These are phyloP conservation scores for Chrysoporthe cubensis DNA, from an alignment of 2,329 filamentous ascomycete genomes.

Conservation along the genomic window DNA sequence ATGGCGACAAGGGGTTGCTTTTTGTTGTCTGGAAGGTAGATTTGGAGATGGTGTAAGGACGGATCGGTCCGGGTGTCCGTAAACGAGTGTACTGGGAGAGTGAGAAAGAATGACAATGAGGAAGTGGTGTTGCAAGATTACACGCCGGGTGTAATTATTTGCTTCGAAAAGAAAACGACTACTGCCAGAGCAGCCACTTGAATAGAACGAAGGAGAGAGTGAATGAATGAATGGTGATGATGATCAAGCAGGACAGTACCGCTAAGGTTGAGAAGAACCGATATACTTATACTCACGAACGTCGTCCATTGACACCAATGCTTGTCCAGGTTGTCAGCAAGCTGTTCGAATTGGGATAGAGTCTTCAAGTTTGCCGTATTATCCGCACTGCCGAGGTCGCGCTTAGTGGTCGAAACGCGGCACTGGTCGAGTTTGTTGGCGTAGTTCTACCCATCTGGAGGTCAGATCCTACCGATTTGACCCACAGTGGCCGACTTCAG, in stretches of 20 bases:
- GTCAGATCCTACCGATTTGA: neutral
- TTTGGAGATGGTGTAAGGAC: neutral
- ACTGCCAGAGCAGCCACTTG: neutral
- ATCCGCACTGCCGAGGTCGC: neutral
- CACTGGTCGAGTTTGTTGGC: neutral
- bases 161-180: neutral
- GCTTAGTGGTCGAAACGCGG: neutral
- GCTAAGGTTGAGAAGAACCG: neutral
- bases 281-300: neutral
- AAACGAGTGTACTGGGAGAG: neutral
- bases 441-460: neutral
- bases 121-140: neutral
- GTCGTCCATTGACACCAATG: neutral
- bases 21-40: neutral
- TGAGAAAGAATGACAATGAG: neutral
- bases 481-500: neutral
- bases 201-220: neutral
- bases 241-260: neutral
- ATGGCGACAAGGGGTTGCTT: neutral
- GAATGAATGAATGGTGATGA: neutral
- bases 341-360: neutral
- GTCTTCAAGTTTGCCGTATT: neutral
- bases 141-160: neutral
- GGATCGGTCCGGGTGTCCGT: neutral
- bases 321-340: neutral